Evolutionary conservation across 2,329 filamentous ascomycete genomes (phyloP).

Genomic region (Sporothrix mexicana): DNA sequence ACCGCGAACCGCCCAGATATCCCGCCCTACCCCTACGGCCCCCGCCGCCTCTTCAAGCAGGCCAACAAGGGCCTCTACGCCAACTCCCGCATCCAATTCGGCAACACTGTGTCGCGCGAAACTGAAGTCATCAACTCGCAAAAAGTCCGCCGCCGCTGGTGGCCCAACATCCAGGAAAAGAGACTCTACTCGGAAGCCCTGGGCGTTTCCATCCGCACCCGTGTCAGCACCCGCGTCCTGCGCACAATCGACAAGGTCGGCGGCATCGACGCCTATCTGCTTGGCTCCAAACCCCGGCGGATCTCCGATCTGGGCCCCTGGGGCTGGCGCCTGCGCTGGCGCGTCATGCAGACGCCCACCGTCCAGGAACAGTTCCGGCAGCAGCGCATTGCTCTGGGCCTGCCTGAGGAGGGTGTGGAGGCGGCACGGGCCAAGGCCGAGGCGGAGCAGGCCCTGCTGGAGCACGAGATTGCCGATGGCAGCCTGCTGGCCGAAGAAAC

Average conservation of each 20-base stretch:
- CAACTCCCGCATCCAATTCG: constrained; percentile 72
- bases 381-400: constrained; percentile 69
- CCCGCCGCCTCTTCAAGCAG: constrained; percentile 76
- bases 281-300: constrained; percentile 77
- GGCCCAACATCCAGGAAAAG: constrained; percentile 74
- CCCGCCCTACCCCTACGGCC: constrained; percentile 75
- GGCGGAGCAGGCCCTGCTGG: constrained; percentile 16
- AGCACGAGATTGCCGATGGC: constrained; percentile 39
- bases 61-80: constrained; percentile 78
- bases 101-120: constrained; percentile 74
- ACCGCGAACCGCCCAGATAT: constrained; percentile 51
- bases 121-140: constrained; percentile 56
- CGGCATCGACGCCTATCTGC: constrained; percentile 88
- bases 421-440: constrained; percentile 33
- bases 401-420: constrained; percentile 55
- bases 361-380: constrained; percentile 70
- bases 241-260: constrained; percentile 82
- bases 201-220: constrained; percentile 67
- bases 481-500: constrained; percentile 44
- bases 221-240: constrained; percentile 72
- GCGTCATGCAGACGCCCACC: constrained; percentile 76
- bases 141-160: constrained; percentile 75
- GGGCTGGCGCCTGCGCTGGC: constrained; percentile 90
- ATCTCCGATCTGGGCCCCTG: constrained; percentile 86
- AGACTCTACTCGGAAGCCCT: constrained; percentile 69